phyloP scores from a whole-genome alignment of 78 protist species.

The Speleostelium caveatum region DNA sequence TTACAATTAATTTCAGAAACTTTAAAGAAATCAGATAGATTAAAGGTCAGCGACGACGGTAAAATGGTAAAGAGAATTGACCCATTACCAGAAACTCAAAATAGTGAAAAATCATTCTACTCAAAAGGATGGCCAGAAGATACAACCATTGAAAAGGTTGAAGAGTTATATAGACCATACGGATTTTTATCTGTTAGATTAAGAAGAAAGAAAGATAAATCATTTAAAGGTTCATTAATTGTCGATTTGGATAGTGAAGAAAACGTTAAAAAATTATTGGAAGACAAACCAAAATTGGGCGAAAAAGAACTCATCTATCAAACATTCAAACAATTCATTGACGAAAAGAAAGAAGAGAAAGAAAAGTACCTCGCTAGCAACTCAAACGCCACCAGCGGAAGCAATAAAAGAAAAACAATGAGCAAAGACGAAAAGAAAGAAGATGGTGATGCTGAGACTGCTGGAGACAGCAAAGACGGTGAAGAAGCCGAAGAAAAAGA shows the following conservation, averaged over 20 bases:
- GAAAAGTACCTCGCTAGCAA: background rate
- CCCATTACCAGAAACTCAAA: slow-evolving; percentile 54
- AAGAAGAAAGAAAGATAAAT: slow-evolving; percentile 36
- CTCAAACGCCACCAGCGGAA: background rate
- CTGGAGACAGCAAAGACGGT: background rate
- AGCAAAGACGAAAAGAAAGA: background rate
- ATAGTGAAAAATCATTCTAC: slow-evolving; percentile 38
- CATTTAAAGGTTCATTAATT: slow-evolving; percentile 63
- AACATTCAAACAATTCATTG: slow-evolving; percentile 24
- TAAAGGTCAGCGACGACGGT: slow-evolving; percentile 55
- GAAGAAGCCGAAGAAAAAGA: background rate
- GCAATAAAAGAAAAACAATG: slow-evolving; percentile 15
- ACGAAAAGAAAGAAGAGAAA: slow-evolving; percentile 20
- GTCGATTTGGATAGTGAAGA: slow-evolving; percentile 59
- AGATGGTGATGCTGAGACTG: background rate
- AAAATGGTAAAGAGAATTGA: slow-evolving; percentile 47
- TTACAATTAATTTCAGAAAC: slow-evolving; percentile 52
- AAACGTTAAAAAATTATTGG: slow-evolving; percentile 37
- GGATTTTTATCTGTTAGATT: slow-evolving; percentile 54
- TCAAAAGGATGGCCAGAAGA: slow-evolving; percentile 78
- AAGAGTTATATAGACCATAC: slow-evolving; percentile 9
- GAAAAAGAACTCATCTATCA: slow-evolving; percentile 19
- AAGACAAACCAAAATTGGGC: slow-evolving; percentile 40
- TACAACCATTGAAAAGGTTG: slow-evolving; percentile 63
- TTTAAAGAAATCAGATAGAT: slow-evolving; percentile 29